Evolutionary conservation across 768 basidiomycete genomes (phyloP).

Genomic region (Jaapia argillacea): DNA sequence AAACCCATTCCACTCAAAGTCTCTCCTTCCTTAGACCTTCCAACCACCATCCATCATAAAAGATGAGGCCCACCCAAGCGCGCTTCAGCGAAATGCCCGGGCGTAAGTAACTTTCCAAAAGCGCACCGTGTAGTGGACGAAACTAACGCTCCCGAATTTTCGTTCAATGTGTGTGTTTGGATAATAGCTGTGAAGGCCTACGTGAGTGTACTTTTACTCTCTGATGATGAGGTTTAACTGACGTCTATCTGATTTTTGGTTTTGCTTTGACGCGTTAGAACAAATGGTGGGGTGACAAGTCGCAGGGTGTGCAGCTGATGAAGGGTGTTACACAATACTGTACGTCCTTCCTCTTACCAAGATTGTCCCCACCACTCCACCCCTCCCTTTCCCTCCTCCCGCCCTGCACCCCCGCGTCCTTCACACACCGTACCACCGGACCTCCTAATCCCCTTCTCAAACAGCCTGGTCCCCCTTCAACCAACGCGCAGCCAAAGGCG

Average conservation of each 20-base stretch:
- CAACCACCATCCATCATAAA: conserved; percentile 12
- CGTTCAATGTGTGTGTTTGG: conserved; percentile 5
- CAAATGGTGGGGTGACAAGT: conserved; percentile 83
- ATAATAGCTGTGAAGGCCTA: conserved; percentile 57
- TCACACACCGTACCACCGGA: background rate
- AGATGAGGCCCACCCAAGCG: conserved; percentile 55
- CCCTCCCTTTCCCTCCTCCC: background rate
- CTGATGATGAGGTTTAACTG: background rate
- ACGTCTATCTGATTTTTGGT: background rate
- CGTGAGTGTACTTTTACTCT: conserved; percentile 39
- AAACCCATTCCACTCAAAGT: background rate
- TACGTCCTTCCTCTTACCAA: conserved; percentile 36
- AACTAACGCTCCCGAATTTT: too few species aligned
- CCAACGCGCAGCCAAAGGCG: conserved; percentile 61
- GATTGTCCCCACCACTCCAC: background rate
- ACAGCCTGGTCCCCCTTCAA: conserved; percentile 79
- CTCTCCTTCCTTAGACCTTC: conserved; percentile 3
- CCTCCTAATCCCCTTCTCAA: conserved; percentile 2
- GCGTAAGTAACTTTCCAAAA: conserved; percentile 42
- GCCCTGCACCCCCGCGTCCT: background rate
- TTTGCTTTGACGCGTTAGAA: conserved; percentile 43
- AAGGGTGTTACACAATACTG: conserved; percentile 77
- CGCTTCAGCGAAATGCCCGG: conserved; percentile 74
- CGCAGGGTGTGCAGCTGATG: conserved; percentile 47
- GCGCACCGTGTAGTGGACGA: too few species aligned